phyloP scores from a whole-genome alignment of 139 green algal genomes.

The Chlorella sp. region DNA sequence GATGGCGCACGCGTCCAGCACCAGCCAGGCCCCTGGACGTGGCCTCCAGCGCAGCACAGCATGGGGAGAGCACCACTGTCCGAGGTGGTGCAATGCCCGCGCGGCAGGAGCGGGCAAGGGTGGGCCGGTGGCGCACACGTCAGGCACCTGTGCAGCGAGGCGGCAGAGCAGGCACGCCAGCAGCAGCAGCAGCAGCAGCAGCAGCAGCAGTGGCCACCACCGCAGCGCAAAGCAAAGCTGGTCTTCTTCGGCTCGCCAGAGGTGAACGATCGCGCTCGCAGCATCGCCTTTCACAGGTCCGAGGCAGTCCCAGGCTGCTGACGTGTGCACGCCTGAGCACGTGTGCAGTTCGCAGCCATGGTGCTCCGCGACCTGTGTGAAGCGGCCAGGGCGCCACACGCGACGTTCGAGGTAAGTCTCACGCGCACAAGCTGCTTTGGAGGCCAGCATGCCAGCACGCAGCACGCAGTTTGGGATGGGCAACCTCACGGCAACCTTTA shows the following conservation, averaged over 20 bases:
- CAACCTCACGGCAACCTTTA: slow-evolving; percentile 12
- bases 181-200: no score
- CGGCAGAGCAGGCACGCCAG: no score
- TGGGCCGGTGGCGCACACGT: no score
- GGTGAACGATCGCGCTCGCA: background rate
- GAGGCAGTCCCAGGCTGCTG: background rate
- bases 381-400: slow-evolving; percentile 28
- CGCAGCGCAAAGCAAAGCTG: background rate
- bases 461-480: slow-evolving; percentile 66
- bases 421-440: background rate
- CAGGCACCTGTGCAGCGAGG: no score
- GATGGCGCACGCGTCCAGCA: no score
- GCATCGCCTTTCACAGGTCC: background rate
- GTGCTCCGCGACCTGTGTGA: slow-evolving; percentile 61
- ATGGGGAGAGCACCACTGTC: no score
- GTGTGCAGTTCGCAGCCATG: slow-evolving; percentile 58
- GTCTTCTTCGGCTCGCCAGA: background rate
- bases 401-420: slow-evolving; percentile 47
- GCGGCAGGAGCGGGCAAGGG: no score
- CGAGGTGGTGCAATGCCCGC: no score
- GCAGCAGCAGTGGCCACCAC: no score
- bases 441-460: slow-evolving; percentile 62
- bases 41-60: no score
- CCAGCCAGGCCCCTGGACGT: no score
- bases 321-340: background rate